Evolutionary conservation across 2,329 filamentous ascomycete genomes (phyloP).

Genomic region (Ophiocordyceps robertsii): DNA sequence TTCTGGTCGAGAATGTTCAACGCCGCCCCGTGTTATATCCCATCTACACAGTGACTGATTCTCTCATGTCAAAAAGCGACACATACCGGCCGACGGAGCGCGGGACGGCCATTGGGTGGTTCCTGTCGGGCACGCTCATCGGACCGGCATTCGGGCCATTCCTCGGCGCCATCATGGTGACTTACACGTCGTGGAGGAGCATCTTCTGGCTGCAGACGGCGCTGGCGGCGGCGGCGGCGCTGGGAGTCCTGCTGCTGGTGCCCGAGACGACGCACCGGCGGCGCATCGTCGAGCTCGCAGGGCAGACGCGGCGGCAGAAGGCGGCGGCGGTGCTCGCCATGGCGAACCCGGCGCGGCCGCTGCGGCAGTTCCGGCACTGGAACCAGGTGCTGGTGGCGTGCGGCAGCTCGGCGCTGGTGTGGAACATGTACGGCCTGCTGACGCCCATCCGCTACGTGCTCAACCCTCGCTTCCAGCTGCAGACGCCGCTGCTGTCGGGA

Average conservation of each 20-base stretch:
- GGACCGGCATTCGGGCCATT: slow-evolving; percentile 60
- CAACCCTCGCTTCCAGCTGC: slow-evolving; percentile 59
- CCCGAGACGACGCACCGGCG: slow-evolving; percentile 60
- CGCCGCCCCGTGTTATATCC: too few relatives aligned
- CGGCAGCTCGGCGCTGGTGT: slow-evolving; percentile 50
- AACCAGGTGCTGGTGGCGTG: slow-evolving; percentile 50
- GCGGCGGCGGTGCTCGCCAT: slow-evolving; percentile 42
- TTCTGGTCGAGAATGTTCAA: too few relatives aligned
- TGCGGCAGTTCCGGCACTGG: slow-evolving; percentile 52
- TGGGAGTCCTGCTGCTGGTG: slow-evolving; percentile 51
- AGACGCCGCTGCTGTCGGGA: slow-evolving; percentile 51
- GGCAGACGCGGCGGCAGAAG: slow-evolving; percentile 35
- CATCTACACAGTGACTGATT: too few relatives aligned
- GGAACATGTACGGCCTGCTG: slow-evolving; percentile 53
- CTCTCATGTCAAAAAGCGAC: slow-evolving; percentile 23
- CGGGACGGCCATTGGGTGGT: slow-evolving; percentile 62
- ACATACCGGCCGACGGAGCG: slow-evolving; percentile 54
- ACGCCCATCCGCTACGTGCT: slow-evolving; percentile 61
- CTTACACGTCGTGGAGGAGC: slow-evolving; percentile 56
- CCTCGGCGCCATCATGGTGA: slow-evolving; percentile 64
- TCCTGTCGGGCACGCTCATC: slow-evolving; percentile 56
- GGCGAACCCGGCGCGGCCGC: slow-evolving; percentile 52
- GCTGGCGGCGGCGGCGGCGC: slow-evolving; percentile 43
- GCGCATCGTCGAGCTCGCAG: slow-evolving; percentile 46
- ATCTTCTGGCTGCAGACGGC: slow-evolving; percentile 70